phyloP scores from a whole-genome alignment of 2,329 filamentous ascomycete genomes.

The Curvularia eragrostidis region DNA sequence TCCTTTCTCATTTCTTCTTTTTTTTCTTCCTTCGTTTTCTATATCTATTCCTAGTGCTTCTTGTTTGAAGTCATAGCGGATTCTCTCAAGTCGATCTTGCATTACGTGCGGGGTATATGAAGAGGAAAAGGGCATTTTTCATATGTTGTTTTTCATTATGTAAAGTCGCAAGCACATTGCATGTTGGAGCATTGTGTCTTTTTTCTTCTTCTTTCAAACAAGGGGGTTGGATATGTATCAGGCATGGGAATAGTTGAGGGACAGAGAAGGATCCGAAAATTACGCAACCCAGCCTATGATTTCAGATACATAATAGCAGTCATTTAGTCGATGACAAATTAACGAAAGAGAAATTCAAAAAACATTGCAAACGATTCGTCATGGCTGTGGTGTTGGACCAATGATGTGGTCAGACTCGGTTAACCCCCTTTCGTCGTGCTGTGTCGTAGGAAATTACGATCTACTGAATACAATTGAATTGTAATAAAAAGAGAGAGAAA shows the following conservation, averaged over 20 bases:
- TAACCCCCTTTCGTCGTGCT: too few relatives aligned
- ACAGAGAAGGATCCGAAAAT: background rate
- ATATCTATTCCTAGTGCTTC: background rate
- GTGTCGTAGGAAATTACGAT: too few relatives aligned
- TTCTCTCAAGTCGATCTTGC: background rate
- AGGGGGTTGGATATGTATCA: background rate
- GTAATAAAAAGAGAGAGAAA: background rate
- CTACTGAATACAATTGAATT: too few relatives aligned
- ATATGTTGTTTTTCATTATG: background rate
- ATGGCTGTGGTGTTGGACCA: background rate
- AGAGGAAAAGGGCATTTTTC: background rate
- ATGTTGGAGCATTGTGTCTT: background rate
- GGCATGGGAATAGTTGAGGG: background rate
- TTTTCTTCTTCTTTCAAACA: background rate
- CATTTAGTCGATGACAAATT: background rate
- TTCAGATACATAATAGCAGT: background rate
- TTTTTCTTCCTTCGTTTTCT: background rate
- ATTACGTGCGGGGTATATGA: background rate
- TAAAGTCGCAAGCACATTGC: background rate
- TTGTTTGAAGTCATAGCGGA: background rate
- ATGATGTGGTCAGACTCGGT: too few relatives aligned
- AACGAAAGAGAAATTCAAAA: background rate
- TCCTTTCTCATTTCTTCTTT: background rate
- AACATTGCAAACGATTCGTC: background rate
- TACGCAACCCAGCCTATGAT: background rate